phyloP scores from a whole-genome alignment of 2,329 filamentous ascomycete species.

The Sarocladium oryzae region DNA sequence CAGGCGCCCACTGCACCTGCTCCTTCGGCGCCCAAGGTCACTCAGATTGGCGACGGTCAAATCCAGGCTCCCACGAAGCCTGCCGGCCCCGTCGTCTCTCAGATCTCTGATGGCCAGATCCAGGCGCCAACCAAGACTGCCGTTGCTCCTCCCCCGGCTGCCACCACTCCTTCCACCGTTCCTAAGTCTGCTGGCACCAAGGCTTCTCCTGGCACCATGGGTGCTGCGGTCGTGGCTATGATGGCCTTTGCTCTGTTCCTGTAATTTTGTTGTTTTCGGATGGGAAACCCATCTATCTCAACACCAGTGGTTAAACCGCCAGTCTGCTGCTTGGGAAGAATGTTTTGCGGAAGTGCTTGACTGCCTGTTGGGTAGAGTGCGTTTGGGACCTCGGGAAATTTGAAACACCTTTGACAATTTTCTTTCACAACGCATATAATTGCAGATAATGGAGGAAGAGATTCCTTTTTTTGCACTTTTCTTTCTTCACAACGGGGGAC shows the following conservation, averaged over 20 bases:
- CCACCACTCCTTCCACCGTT: conserved; percentile 11
- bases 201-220: conserved; percentile 11
- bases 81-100: not conserved
- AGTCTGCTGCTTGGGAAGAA: too few relatives aligned
- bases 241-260: conserved; percentile 16
- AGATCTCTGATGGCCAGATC: conserved; percentile 12
- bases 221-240: conserved; percentile 13
- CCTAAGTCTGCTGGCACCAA: conserved; percentile 11
- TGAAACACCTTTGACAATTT: too few relatives aligned
- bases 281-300: too few relatives aligned
- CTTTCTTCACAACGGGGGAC: too few relatives aligned
- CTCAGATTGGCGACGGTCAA: conserved; percentile 22
- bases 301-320: too few relatives aligned
- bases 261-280: too few relatives aligned
- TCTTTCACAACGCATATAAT: too few relatives aligned
- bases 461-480: too few relatives aligned
- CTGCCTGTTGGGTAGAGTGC: too few relatives aligned
- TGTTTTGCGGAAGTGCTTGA: too few relatives aligned
- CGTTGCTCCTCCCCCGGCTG: not conserved
- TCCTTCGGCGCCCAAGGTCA: conserved; percentile 17
- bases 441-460: conserved; percentile 5
- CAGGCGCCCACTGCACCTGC: conserved; percentile 16
- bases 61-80: conserved; percentile 16
- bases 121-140: conserved; percentile 6
- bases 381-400: too few relatives aligned